Evolutionary conservation across 2,329 filamentous ascomycete genomes (phyloP).

Genomic region (Cordyceps militaris): DNA sequence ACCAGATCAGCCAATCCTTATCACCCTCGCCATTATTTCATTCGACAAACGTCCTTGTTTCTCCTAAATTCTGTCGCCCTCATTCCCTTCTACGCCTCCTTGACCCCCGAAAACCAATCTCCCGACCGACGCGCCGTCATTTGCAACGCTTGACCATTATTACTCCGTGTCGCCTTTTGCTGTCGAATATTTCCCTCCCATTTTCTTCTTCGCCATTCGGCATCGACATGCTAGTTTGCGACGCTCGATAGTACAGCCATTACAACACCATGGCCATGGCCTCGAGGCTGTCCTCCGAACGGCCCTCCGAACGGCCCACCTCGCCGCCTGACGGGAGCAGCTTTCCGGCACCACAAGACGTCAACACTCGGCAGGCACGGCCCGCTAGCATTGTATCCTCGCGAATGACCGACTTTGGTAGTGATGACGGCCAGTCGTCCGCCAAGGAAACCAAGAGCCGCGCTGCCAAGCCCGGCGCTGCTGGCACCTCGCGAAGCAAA

Average conservation of each 20-base stretch:
- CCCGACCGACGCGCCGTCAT: background rate
- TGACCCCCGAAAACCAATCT: background rate
- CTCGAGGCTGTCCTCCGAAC: slow-evolving; percentile 18
- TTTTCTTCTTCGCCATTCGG: background rate
- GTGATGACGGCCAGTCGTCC: slow-evolving; percentile 40
- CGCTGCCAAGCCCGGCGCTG: slow-evolving; percentile 29
- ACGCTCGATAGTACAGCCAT: background rate
- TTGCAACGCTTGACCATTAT: background rate
- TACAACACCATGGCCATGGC: slow-evolving; percentile 1
- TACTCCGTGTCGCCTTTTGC: background rate
- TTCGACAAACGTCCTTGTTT: background rate
- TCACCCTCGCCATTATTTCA: background rate
- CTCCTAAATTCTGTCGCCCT: background rate
- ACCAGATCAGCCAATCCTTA: background rate
- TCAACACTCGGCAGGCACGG: slow-evolving; percentile 36
- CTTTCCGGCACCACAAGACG: slow-evolving; percentile 34
- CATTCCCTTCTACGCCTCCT: background rate
- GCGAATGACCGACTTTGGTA: slow-evolving; percentile 60
- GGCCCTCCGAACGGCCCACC: slow-evolving; percentile 26
- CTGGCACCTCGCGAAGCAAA: slow-evolving; percentile 47
- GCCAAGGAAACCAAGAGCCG: background rate
- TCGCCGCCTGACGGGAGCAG: slow-evolving; percentile 33
- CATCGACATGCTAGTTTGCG: slow-evolving; percentile 2
- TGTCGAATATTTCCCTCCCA: background rate
- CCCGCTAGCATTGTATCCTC: slow-evolving; percentile 63